phyloP scores from a whole-genome alignment of 2,329 filamentous ascomycete genomes.

The Allantophomopsis lycopodina region DNA sequence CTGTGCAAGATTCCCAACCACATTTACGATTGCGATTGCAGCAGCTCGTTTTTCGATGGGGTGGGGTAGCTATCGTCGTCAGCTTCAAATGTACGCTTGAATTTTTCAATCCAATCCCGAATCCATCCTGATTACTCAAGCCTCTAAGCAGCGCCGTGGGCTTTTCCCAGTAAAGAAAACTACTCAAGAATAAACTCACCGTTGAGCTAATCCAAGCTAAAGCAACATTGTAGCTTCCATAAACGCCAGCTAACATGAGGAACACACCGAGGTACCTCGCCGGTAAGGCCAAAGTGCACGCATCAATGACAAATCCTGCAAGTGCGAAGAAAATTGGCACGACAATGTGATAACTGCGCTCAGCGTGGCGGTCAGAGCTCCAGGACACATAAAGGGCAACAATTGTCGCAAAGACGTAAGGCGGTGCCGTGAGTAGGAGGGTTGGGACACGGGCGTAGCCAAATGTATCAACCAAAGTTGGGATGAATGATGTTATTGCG shows the following conservation, averaged over 20 bases:
- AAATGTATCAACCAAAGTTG: constrained; percentile 9
- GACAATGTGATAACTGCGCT: constrained; percentile 8
- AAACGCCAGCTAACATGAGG: constrained; percentile 7
- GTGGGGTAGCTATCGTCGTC: constrained; percentile 2
- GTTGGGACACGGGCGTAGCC: constrained; percentile 6
- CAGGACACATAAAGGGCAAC: constrained; percentile 18
- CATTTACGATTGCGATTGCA: constrained; percentile 10
- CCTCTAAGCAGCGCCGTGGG: no score
- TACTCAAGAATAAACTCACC: no score
- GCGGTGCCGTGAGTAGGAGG: constrained; percentile 10
- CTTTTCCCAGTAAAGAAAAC: no score
- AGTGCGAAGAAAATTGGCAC: constrained; percentile 4
- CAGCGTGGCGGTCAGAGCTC: constrained; percentile 5
- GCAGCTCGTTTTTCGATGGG: constrained; percentile 10
- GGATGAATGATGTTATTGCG: constrained; percentile 11
- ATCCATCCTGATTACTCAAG: no score
- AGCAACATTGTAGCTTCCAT: constrained; percentile 7
- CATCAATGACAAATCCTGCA: constrained; percentile 5
- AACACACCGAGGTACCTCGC: constrained; percentile 10
- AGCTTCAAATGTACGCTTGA: no score
- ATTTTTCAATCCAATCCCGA: no score
- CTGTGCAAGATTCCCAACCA: constrained; percentile 7
- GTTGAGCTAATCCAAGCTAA: constrained; percentile 10
- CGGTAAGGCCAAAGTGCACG: constrained; percentile 4
- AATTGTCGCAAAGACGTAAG: constrained; percentile 16